Percentiles rank a stretch among this genome's conserved stretches.
These are phyloP conservation scores for Mycena olivaceomarginata DNA, from an alignment of 768 basidiomycete species.

Conservation along the genomic window DNA sequence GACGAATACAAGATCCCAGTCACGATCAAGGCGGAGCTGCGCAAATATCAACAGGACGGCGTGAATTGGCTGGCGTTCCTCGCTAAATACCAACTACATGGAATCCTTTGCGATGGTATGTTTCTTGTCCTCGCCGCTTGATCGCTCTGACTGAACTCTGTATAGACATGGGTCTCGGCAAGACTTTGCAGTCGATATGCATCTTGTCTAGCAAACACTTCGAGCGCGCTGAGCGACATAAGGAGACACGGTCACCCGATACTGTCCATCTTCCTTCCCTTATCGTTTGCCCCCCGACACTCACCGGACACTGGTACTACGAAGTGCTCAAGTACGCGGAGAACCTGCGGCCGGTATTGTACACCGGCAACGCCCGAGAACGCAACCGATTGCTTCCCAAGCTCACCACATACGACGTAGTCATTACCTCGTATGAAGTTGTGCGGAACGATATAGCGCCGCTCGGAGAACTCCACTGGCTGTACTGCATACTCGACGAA, in stretches of 20 bases:
- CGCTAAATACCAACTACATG: slow-evolving; percentile 97
- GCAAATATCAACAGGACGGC: slow-evolving; percentile 98
- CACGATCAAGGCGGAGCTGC: slow-evolving; percentile 92
- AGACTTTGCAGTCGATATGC: slow-evolving; percentile 98
- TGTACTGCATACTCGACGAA: slow-evolving; percentile 98
- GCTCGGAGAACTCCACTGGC: slow-evolving; percentile 86
- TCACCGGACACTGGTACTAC: slow-evolving; percentile 99
- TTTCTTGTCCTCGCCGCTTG: slow-evolving; percentile 7
- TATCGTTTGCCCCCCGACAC: slow-evolving; percentile 96
- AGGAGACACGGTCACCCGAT: slow-evolving; percentile 82
- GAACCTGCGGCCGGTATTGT: slow-evolving; percentile 89
- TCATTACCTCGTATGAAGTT: slow-evolving; percentile 98
- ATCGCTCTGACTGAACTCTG: slow-evolving; percentile 30
- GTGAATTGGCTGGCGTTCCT: slow-evolving; percentile 99
- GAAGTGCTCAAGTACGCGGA: slow-evolving; percentile 96
- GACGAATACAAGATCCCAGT: slow-evolving; percentile 93
- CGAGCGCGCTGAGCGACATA: slow-evolving; percentile 85
- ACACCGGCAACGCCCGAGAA: slow-evolving; percentile 92
- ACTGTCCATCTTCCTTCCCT: slow-evolving; percentile 93
- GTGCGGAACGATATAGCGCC: slow-evolving; percentile 94
- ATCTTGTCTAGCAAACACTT: slow-evolving; percentile 96
- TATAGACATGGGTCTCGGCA: slow-evolving; percentile 98
- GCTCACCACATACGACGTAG: slow-evolving; percentile 86
- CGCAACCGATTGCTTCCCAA: slow-evolving; percentile 80
- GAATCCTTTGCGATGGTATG: slow-evolving; percentile 97